These are phyloP conservation scores for Yarrowia bubula DNA, from an alignment of 805 yeast species.

Conservation along the genomic window DNA sequence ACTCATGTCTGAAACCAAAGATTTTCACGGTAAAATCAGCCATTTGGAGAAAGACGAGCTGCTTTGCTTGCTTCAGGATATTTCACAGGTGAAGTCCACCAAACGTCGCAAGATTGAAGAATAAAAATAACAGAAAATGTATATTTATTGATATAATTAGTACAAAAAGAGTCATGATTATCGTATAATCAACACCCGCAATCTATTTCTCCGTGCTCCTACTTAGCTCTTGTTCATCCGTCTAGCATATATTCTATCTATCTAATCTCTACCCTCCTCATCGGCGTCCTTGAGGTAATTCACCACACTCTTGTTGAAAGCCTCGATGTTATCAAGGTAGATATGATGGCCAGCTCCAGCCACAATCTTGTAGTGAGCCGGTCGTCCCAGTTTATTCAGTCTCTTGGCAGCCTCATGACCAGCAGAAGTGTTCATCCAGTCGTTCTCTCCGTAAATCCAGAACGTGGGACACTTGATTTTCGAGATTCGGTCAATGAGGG, in stretches of 20 bases:
- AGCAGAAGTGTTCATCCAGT: slow-evolving; percentile 60
- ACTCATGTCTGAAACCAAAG: no score
- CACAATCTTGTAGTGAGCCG: slow-evolving; percentile 43
- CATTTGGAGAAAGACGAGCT: no score
- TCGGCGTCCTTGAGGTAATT: slow-evolving; percentile 23
- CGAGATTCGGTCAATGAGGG: slow-evolving; percentile 55
- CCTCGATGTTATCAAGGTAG: slow-evolving; percentile 62
- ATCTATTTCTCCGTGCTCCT: no score
- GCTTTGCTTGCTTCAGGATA: no score
- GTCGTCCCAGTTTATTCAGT: slow-evolving; percentile 37
- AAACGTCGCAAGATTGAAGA: no score
- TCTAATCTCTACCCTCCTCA: neutral
- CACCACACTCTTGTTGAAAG: slow-evolving; percentile 46
- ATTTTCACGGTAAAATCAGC: no score
- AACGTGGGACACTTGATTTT: slow-evolving; percentile 59
- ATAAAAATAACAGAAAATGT: no score
- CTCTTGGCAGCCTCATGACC: slow-evolving; percentile 41
- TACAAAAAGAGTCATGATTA: no score
- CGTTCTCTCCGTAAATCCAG: slow-evolving; percentile 84
- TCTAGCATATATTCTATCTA: neutral
- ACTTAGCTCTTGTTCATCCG: no score
- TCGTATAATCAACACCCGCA: neutral
- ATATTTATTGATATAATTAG: no score
- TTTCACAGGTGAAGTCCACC: no score
- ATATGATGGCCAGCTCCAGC: slow-evolving; percentile 72